Evolutionary conservation across 129 eudicot genomes (phyloP), one percentile per base, ranked within the genome.

Genomic region (Mikania micrantha): DNA sequence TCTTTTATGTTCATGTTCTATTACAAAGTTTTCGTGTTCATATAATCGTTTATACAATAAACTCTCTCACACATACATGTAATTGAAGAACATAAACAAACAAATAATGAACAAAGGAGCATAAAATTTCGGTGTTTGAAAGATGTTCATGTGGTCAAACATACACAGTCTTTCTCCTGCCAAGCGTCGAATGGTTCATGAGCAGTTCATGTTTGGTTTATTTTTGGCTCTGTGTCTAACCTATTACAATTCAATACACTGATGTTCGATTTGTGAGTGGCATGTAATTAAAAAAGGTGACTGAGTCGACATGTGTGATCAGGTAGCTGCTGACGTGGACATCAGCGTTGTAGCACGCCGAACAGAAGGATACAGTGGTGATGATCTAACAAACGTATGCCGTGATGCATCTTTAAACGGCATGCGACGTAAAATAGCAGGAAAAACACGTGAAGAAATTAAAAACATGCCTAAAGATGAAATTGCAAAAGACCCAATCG

Each of bases 351-450:
- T 93, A 31, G 99, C 99, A 31, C 86, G 99, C 7, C 68, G 80
- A 60, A 89, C 96, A 25, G 96, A 93, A 72, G 99, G 99, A 19
- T 93, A 93, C 77, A 93, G 99, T 70, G 99, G 99, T 73, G 96
- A 93, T 19, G 99, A 93, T 72, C 71, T 93, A 28, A 93, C 96
- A 47, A 93, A 93, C 21, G 95, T 93, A 29, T 93, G 99, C 27
- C 76, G 96, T 19, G 99, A 93, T 62, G 96, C 99, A 56, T 93
- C 99, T 6, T 59, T 93, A 44, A 93, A 93, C 40, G 99, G 99
- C 44, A 89, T 93, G 99, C 78, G 96, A 50, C 86, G 96, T 60
- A 88, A 82, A 60, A 93, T 93, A 68, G 96, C 99, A 4, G 99
- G 99, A 44, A 93, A 93, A 73, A 93, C 96, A n/a, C 88, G 95